Base-by-base conservation (phyloP, 345 rosid genomes). In the Litchi chinensis region DNA sequence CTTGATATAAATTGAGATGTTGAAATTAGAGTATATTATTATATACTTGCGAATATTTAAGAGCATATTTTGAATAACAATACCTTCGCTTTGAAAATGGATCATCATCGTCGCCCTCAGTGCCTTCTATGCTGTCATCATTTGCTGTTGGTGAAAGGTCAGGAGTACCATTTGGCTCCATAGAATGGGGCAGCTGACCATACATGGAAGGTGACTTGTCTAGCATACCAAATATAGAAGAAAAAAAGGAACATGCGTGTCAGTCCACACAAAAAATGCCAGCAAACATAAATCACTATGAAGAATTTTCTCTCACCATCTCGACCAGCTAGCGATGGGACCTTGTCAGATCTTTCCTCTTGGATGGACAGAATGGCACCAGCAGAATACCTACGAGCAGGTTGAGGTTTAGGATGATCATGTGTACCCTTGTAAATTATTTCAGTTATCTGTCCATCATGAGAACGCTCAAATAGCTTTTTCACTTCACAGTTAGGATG, bases 401-500 rank as follows among this genome's bases (percentile, higher is more conserved):
- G 89, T 87, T 89, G 95, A 81, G 98, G 99, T 84, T 96, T 96
- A 76, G 98, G 98, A 86, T 96, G 99, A 81, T 93, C 95, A 67
- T 96, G 99, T 48, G 88, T 89, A 77, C 99, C 99, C 90, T 96
- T 96, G 85, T 96, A 96, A 74, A 93, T 87, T 65, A 93, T 94
- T 83, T 94, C 99, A 19, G 92, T 90, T 74, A 96, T 92, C 79
- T 90, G 93, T 40, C 99, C 99, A 81, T 96, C 98, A 67, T 92
- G 94, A 40, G 98, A 88, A 68, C 93, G 92, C 86, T 96, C 99
- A 84, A 96, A 94, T 54, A 93, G 90, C 82, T 96, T 96, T 82
- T 96, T 96, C 85, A 96, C 99, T 80, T 96, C 99, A 76, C 99
- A 96, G 69, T 90, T 94, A 79, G 98, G 97, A 89, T 96, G 98